These are phyloP conservation scores for Salix brachista DNA, from an alignment of 345 rosid species.

Conservation along the genomic window DNA sequence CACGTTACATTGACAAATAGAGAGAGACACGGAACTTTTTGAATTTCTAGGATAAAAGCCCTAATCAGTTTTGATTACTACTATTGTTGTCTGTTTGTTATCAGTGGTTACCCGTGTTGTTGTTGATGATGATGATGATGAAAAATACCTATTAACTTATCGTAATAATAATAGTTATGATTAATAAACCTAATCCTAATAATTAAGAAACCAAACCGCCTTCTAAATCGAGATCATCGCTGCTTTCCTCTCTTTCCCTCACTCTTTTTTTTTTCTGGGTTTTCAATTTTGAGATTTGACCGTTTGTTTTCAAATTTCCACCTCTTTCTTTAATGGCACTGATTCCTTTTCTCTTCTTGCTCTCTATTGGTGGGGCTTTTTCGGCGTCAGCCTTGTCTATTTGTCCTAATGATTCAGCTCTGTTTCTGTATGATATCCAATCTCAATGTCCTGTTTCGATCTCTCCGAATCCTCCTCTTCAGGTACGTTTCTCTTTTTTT, in stretches of 20 bases:
- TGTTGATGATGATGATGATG: too few species aligned
- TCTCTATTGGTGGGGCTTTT: slow-evolving; percentile 28
- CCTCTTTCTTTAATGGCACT: slow-evolving; percentile 24
- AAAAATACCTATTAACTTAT: neutral
- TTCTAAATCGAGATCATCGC: neutral
- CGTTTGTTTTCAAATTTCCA: neutral
- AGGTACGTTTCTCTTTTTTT: slow-evolving; percentile 37
- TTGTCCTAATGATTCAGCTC: slow-evolving; percentile 42
- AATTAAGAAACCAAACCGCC: neutral
- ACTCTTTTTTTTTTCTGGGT: neutral
- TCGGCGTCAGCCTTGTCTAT: slow-evolving; percentile 31
- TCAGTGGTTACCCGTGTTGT: neutral
- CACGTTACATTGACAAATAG: too few species aligned
- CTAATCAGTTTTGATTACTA: neutral
- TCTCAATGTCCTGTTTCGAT: slow-evolving; percentile 54
- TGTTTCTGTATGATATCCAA: slow-evolving; percentile 41
- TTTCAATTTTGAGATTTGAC: neutral
- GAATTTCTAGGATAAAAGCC: neutral
- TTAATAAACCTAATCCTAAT: neutral
- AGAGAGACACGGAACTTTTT: neutral
- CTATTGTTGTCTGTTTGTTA: neutral
- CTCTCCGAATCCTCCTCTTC: slow-evolving; percentile 49
- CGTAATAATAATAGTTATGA: neutral
- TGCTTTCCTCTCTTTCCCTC: neutral
- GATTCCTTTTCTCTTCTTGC: slow-evolving; percentile 18